Base-by-base conservation (phyloP, 768 basidiomycete species). In the Psilocybe cyanescens region DNA sequence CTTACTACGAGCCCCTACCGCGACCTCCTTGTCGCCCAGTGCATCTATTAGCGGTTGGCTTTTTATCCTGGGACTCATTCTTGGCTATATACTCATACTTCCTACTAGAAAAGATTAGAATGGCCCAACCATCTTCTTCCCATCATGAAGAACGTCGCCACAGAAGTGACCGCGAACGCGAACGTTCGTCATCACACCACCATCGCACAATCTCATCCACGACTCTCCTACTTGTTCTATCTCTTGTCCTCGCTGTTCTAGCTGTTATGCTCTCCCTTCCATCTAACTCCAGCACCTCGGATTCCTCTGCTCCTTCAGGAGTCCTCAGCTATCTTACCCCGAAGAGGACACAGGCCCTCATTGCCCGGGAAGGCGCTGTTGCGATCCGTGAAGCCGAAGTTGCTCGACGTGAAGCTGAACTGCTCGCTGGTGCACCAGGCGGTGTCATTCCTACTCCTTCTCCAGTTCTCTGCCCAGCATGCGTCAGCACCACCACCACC, bases 221-320 rank as follows among this genome's bases (percentile, higher is more conserved):
- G 0, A 95, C 93, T 12, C 87, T 95, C 33, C 84, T 95, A 55
- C 88, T 95, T 35, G 90, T 94, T 53, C 83, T 95, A 45, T 94
- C 93, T 9, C 87, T 95, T 35, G 86, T 95, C 52, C 81, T 95
- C 29, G 93, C 92, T 37, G 92, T 94, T 24, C 83, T 95, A n/a
- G 92, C 93, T 4, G 87, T 95, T 68, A 94, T 95, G 92, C 86
- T 95, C 28, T 93, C 93, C 2, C 81, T 95, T 4, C 93, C 93
- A 1, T 86, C 87, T 0, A 77, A 77, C 49, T 65, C 76, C n/a
- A 60, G 76, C 17, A 65, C 71, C 0, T 33, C 79, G 44, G 73
- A 77, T 24, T 73, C 78, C 28, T 73, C 78, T 0, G 78, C 79
- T 1, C 70, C 82, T 12, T 70, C 78, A 11, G 88, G 90, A 17